Evolutionary conservation across 352 stramenopile genomes (phyloP).

Genomic region (Pythium brachiatum): DNA sequence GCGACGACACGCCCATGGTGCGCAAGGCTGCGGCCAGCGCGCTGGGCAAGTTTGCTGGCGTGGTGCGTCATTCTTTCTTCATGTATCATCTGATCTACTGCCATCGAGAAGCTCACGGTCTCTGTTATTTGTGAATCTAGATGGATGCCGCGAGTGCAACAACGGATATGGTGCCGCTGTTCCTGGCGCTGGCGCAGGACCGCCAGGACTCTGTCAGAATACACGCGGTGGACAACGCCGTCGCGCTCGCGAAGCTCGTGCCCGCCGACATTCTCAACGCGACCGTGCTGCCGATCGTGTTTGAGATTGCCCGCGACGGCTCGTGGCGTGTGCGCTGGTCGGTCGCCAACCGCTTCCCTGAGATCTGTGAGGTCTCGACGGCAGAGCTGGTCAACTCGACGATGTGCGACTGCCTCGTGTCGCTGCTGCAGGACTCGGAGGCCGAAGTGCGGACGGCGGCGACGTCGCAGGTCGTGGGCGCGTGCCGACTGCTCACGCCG

Average conservation of each 20-base stretch:
- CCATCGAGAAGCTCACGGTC: not conserved
- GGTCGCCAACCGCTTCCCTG: slow-evolving; percentile 94
- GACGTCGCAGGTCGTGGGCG: slow-evolving; percentile 88
- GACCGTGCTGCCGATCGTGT: slow-evolving; percentile 88
- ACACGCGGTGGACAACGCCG: slow-evolving; percentile 97
- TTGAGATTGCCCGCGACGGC: slow-evolving; percentile 92
- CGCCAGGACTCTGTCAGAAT: slow-evolving; percentile 97
- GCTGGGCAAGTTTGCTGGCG: slow-evolving; percentile 85
- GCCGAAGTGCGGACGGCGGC: slow-evolving; percentile 95
- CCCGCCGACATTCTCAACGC: slow-evolving; percentile 62
- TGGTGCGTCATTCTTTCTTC: slow-evolving; percentile 30
- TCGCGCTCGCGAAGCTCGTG: slow-evolving; percentile 91
- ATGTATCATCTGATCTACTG: not conserved
- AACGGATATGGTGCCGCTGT: slow-evolving; percentile 83
- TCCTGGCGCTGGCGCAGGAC: slow-evolving; percentile 81
- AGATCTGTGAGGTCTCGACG: slow-evolving; percentile 90
- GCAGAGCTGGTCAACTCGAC: slow-evolving; percentile 64
- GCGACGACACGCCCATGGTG: slow-evolving; percentile 98
- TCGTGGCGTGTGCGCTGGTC: slow-evolving; percentile 99
- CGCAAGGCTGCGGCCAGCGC: slow-evolving; percentile 88
- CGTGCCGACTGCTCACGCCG: slow-evolving; percentile 53
- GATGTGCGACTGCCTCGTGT: slow-evolving; percentile 88
- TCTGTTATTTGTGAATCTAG: slow-evolving; percentile 20
- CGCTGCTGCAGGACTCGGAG: slow-evolving; percentile 96
- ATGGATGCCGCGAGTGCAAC: slow-evolving; percentile 62